Evolutionary conservation across 2,329 filamentous ascomycete genomes (phyloP), one percentile per base, ranked within the genome.

Genomic region (Botryotinia convoluta): DNA sequence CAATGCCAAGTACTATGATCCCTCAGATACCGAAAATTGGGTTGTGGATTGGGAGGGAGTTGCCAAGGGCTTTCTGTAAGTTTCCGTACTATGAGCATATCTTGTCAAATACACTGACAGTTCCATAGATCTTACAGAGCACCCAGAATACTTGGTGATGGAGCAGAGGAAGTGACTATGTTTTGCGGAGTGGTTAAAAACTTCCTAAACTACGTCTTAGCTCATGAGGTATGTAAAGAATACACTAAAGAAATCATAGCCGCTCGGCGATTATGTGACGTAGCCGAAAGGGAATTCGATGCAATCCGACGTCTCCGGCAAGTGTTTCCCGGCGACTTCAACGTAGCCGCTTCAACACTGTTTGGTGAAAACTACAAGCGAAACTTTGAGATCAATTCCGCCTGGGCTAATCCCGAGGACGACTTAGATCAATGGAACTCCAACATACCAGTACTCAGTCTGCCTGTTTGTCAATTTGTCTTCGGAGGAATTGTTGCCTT

Each of bases 191-290:
- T 97, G 0, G 86, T 98, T 59, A 88, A 89, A 74, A 97, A 96
- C 80, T 98, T 98, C 80, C 88, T 97, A 76, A 93, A 93, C 76
- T 99, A 98, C 77, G 85, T 98, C 0, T 85, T 95, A 16, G 88
- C 92, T 74, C 95, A 98, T 79, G 88, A 92, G 54, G 95, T 97
- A 26, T 97, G 94, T 79, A 91, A 92, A 0, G 96, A 98, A 81
- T 92, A 95, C 79, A 85, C 82, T 0, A 84, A 86, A 0, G 88
- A 95, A 75, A 85, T 98, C 73, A 83, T 88, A 26, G 84, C 86
- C 0, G 94, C 95, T 0, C 84, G 91, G 12, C 81, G 81, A 1
- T 81, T 95, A 42, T 97, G 94, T 78, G 86, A 90, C 32, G 79
- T 85, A 22, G 93, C 93, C 1, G 86, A 89, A 4, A 79, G 83